A percentile compares a stretch with the other conserved stretches of the same genome.
Conservation (phyloP, 805 yeast genomes). For the Lachancea lanzarotensis region DNA sequence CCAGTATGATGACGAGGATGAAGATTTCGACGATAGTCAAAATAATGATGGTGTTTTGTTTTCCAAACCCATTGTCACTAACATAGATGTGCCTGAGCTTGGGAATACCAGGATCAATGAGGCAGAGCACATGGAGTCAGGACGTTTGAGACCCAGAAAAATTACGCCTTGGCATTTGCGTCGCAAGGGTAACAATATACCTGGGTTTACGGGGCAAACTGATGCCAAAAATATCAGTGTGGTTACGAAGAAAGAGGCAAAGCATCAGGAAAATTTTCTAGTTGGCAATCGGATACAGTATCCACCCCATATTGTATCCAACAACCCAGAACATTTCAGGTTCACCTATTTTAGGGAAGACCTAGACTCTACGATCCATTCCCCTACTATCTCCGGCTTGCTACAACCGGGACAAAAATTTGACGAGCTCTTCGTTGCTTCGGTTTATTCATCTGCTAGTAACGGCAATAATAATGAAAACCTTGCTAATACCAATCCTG, state of each 20-base stretch:
- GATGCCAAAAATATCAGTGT: slow-evolving; percentile 6
- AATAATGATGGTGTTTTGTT: slow-evolving; percentile 33
- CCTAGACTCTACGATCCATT: slow-evolving; percentile 79
- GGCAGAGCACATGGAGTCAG: slow-evolving; percentile 44
- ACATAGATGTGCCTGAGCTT: slow-evolving; percentile 37
- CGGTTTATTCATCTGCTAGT: slow-evolving; percentile 28
- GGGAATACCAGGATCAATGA: slow-evolving; percentile 47
- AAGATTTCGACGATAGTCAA: slow-evolving; percentile 30
- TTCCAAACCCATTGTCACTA: slow-evolving; percentile 38
- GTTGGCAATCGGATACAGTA: slow-evolving; percentile 34
- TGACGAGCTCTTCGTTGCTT: slow-evolving; percentile 53
- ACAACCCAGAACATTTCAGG: slow-evolving; percentile 53
- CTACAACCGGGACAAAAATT: slow-evolving; percentile 56
- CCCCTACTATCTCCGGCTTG: slow-evolving; percentile 81
- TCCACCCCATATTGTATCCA: slow-evolving; percentile 40
- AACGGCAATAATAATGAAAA: neutral
- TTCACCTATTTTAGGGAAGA: slow-evolving; percentile 92
- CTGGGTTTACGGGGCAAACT: slow-evolving; percentile 7
- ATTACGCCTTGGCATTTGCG: slow-evolving; percentile 65
- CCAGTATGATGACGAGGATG: slow-evolving; percentile 32
- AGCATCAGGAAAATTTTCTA: slow-evolving; percentile 12
- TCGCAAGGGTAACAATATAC: slow-evolving; percentile 11
- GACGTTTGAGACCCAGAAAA: slow-evolving; percentile 69
- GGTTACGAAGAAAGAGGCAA: neutral
- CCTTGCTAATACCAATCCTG: slow-evolving; percentile 1